phyloP scores from a whole-genome alignment of 2,329 filamentous ascomycete genomes.

The Aspergillus sp. region DNA sequence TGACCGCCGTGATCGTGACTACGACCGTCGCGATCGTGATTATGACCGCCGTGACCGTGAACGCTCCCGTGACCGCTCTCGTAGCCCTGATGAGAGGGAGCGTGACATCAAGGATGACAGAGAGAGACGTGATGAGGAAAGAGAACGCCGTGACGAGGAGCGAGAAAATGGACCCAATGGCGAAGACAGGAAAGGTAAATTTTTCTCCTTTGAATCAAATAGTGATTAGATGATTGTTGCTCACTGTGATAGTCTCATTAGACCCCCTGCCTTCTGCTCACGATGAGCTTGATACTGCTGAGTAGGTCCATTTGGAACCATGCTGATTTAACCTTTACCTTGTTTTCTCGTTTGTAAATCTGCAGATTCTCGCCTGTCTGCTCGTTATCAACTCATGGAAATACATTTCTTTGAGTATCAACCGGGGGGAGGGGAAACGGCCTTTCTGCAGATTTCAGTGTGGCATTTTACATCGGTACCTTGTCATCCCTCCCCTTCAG shows the following conservation, averaged over 20 bases:
- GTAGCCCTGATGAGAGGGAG: constrained; percentile 59
- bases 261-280: constrained; percentile 78
- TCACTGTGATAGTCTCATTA: constrained; percentile 42
- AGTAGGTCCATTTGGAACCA: constrained; percentile 45
- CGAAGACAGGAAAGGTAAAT: constrained; percentile 80
- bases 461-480: constrained; percentile 3
- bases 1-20: constrained; percentile 62
- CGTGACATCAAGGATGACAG: constrained; percentile 40
- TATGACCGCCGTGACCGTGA: constrained; percentile 52
- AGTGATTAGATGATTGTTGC: neutral
- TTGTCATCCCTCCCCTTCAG: constrained; percentile 1
- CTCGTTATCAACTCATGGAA: neutral
- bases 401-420: neutral
- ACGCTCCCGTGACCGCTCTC: constrained; percentile 64
- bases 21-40: constrained; percentile 53
- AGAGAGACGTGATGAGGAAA: constrained; percentile 52
- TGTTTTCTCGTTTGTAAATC: neutral
- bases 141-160: constrained; percentile 62
- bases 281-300: constrained; percentile 93
- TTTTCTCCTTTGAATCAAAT: neutral
- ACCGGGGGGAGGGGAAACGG: neutral
- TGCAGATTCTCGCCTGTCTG: neutral
- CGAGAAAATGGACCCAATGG: constrained; percentile 74
- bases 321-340: constrained; percentile 28
- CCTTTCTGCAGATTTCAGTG: neutral